Evolutionary conservation across 768 basidiomycete species (phyloP), one percentile per base, ranked within the genome.

Genomic region (Lactarius vividus): DNA sequence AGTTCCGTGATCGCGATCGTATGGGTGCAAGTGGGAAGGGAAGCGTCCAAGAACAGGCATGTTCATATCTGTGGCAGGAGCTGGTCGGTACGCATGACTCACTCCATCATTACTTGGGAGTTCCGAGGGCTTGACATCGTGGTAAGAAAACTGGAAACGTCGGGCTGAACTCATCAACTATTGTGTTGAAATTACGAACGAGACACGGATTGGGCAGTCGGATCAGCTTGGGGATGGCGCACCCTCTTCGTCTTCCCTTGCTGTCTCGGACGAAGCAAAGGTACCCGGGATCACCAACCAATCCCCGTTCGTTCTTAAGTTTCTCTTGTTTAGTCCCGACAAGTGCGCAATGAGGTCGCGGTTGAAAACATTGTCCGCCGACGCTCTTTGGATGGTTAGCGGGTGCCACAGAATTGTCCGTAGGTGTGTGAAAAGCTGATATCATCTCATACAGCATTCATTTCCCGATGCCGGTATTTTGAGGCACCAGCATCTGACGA

Each of bases 401-500:
- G 40, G 53, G 20, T 57, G 31, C 46, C 53, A 46, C 49, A 26
- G 16, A 57, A n/a, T 61, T 42, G 15, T 40, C 52, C 37, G 44
- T 54, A 57, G 54, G 66, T 64, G 63, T 59, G 44, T 29, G 28
- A 26, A 7, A 4, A 42, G 4, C 26, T 49, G 11, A 35, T 29
- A 57, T 46, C 65, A 57, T 54, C 65, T 49, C 63, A 59, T 60
- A 39, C 74, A 94, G 92, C 89, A 37, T 94, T 94, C 74, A 82
- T 82, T 65, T 83, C 88, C 54, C 87, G 91, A 58, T 94, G 92
- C 78, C 85, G 83, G 73, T 92, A 88, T 74, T 94, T 92, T 75
- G 78, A 81, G 58, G 89, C 90, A 8, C 87, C 91, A 59, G 52
- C 74, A 63, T 79, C 82, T 18, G 87, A 89, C 71, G 76, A 70